phyloP scores from a whole-genome alignment of 192 early-diverging fungal genomes.

The Spizellomyces punctatus region DNA sequence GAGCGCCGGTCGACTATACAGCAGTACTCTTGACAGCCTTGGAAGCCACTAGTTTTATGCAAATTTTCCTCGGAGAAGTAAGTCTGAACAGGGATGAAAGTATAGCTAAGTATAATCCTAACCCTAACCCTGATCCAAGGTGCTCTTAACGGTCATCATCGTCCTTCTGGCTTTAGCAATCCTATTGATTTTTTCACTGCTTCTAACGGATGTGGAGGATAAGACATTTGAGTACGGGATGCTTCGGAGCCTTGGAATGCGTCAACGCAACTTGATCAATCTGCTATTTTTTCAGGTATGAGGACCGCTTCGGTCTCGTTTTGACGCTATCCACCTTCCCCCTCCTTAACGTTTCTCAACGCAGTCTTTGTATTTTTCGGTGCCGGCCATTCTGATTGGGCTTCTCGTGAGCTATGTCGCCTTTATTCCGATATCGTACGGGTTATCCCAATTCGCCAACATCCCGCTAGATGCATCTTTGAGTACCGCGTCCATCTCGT shows the following conservation, averaged over 20 bases:
- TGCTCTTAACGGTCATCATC: constrained; percentile 33
- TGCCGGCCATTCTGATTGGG: constrained; percentile 33
- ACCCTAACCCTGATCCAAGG: no score
- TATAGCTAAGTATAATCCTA: not conserved
- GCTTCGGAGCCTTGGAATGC: constrained; percentile 36
- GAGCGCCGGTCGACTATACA: constrained; percentile 17
- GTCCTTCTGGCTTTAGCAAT: constrained; percentile 27
- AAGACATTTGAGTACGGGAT: constrained; percentile 47
- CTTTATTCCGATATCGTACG: constrained; percentile 27
- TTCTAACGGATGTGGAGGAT: constrained; percentile 40
- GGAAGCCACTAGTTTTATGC: constrained; percentile 31
- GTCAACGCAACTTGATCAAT: constrained; percentile 24
- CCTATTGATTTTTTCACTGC: constrained; percentile 41
- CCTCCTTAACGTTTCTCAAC: constrained; percentile 17
- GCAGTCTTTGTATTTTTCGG: constrained; percentile 21
- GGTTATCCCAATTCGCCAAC: constrained; percentile 24
- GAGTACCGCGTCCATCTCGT: constrained; percentile 10
- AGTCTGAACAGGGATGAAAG: not conserved
- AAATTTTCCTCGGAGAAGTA: constrained; percentile 33
- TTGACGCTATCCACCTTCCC: not conserved
- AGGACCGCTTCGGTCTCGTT: not conserved
- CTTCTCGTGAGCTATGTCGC: constrained; percentile 28
- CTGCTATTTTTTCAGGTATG: constrained; percentile 35
- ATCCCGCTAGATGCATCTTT: constrained; percentile 7
- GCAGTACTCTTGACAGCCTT: constrained; percentile 28